Base-by-base conservation (phyloP, 306 rosid genomes). In the Quillaja saponaria region DNA sequence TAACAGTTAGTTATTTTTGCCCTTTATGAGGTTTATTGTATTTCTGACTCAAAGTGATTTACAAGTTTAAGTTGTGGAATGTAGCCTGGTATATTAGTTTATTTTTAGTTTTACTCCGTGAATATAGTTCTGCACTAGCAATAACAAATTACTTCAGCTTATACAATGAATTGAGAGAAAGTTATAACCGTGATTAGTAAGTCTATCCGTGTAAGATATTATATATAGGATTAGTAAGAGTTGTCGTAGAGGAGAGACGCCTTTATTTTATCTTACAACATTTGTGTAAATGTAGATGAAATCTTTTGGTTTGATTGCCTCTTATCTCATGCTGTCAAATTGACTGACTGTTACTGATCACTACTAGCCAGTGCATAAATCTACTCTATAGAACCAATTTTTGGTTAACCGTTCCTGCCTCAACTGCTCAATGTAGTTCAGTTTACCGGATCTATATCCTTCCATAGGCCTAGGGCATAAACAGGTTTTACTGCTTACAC, bases 61-160 rank as follows among this genome's bases (percentile, higher is more conserved):
- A 50, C 64, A 67, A 13, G 42, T 61, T 25, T 54, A 33, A 53
- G 31, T 33, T 51, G 18, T 45, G 12, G 6, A 44, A 60, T 34
- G 44, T 42, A 14, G 12, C 63, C 71, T 71, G 44, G 71, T 58
- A 47, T 60, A 66, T 47, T 71, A 61, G 38, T 66, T 66, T 19
- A 61, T 45, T 8, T n/a, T n/a, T 25, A 55, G 20, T 49, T 46
- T n/a, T n/a, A n/a, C 66, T 39, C 20, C 64, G n/a, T 49, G 6
- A 65, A 39, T 31, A 38, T 52, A 52, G 44, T n/a, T 64, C 63
- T 58, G 21, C 35, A 31, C 54, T 58, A 51, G 55, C 13, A 4
- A 6, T 51, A 38, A 39, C 54, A 18, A 57, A 72, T 46, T 56
- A 20, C 49, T 78, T 52, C 13, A 7, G 52, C 33, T 19, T 44